phyloP scores from a whole-genome alignment of 192 early-diverging fungal species.

The Pilaira anomala region DNA sequence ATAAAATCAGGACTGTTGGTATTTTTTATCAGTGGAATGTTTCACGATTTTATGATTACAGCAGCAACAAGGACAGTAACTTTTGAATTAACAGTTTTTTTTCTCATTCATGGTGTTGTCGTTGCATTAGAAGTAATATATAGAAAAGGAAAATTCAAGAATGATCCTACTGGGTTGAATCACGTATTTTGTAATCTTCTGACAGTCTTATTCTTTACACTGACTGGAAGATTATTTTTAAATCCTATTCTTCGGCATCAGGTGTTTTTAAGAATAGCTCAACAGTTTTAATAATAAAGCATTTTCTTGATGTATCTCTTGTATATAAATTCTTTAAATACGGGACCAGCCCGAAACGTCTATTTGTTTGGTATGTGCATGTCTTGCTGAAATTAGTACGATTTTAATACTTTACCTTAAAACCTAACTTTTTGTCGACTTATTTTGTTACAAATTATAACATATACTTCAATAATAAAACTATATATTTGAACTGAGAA shows the following conservation, averaged over 20 bases:
- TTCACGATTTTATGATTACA: constrained; percentile 13
- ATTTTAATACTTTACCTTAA: too few species aligned
- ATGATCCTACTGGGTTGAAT: neutral
- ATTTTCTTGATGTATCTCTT: too few species aligned
- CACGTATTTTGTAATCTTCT: constrained; percentile 2
- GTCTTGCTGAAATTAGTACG: too few species aligned
- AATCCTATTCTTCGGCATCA: constrained; percentile 1
- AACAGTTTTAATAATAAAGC: neutral
- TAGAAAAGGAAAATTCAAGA: neutral
- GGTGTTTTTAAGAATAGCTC: constrained; percentile 3
- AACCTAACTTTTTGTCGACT: too few species aligned
- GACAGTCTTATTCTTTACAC: constrained; percentile 5
- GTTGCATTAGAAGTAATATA: neutral
- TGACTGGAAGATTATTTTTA: constrained; percentile 12
- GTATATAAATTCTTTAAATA: too few species aligned
- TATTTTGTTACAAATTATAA: too few species aligned
- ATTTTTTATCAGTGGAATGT: neutral
- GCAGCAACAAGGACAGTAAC: neutral
- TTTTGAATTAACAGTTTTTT: constrained; percentile 2
- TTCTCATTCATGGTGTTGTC: neutral
- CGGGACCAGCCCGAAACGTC: too few species aligned
- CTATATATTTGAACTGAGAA: too few species aligned
- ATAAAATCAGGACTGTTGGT: constrained; percentile 1
- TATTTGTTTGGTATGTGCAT: too few species aligned
- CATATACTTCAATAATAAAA: too few species aligned